Evolutionary conservation across 108 stramenopile genomes (phyloP).

Genomic region (Phaeodactylum tricornutum): DNA sequence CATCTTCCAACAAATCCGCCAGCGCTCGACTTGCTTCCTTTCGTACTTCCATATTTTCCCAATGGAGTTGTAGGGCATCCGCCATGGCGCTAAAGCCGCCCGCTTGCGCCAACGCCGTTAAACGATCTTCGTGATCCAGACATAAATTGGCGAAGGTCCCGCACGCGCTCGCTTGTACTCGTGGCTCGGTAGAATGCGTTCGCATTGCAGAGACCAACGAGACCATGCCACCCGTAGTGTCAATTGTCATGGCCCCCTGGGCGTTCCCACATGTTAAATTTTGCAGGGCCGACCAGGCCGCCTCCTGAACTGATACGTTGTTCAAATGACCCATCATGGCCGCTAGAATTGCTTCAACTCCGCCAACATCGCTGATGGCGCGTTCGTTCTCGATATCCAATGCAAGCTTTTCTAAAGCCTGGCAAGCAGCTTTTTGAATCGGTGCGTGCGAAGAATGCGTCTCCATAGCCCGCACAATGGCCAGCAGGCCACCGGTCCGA

Average conservation of each 20-base stretch:
- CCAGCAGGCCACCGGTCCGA: conserved; percentile 27
- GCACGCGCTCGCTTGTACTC: conserved; percentile 47
- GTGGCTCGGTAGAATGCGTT: conserved; percentile 21
- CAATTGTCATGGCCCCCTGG: conserved; percentile 12
- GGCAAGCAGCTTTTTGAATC: conserved; percentile 23
- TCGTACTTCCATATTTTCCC: conserved; percentile 1
- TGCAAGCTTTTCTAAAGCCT: conserved; percentile 22
- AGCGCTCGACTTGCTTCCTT: conserved; percentile 6
- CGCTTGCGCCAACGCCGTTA: conserved; percentile 20
- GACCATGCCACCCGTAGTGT: conserved; percentile 32
- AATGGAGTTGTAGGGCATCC: conserved; percentile 21
- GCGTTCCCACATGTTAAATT: conserved; percentile 23
- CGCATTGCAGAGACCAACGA: conserved; percentile 39
- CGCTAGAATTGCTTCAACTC: conserved; percentile 32
- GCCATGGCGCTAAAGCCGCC: conserved; percentile 32
- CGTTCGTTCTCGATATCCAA: conserved; percentile 30
- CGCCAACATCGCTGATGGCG: conserved; percentile 29
- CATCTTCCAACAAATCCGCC: neutral
- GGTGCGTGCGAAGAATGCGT: conserved; percentile 5
- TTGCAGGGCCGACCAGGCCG: conserved; percentile 45
- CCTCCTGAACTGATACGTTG: conserved; percentile 34
- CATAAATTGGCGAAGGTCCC: conserved; percentile 48
- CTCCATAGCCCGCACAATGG: conserved; percentile 30
- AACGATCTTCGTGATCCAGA: conserved; percentile 19
- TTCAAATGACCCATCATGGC: conserved; percentile 38